Percentiles rank a stretch among this genome's conserved stretches.
phyloP scores from a whole-genome alignment of 768 basidiomycete genomes.

The Boletus pseudopeckii region DNA sequence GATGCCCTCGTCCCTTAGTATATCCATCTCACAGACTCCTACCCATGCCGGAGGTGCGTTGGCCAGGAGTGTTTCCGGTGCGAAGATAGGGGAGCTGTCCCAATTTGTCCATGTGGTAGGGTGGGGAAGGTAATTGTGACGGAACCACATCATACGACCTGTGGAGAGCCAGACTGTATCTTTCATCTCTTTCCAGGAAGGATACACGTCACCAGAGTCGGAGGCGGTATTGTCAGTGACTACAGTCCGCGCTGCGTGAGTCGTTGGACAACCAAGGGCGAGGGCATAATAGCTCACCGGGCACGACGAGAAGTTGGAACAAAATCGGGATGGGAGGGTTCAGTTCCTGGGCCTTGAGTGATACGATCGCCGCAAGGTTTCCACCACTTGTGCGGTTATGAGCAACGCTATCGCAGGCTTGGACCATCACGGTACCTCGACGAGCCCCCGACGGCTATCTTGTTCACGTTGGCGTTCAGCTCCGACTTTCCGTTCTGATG shows the following conservation, averaged over 20 bases:
- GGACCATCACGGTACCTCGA: slow-evolving; percentile 46
- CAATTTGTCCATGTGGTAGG: slow-evolving; percentile 55
- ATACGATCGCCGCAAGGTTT: slow-evolving; percentile 62
- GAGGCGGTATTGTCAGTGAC: slow-evolving; percentile 70
- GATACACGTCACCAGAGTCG: slow-evolving; percentile 33
- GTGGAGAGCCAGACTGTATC: slow-evolving; percentile 58
- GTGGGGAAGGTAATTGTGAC: slow-evolving; percentile 62
- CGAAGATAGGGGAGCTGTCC: slow-evolving; percentile 71
- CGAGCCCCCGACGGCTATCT: slow-evolving; percentile 67
- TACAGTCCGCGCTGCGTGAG: not conserved
- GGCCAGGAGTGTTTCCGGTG: slow-evolving; percentile 50
- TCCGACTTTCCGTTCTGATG: slow-evolving; percentile 41
- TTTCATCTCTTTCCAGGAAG: slow-evolving; percentile 55
- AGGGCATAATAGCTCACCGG: slow-evolving; percentile 30
- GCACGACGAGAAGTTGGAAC: slow-evolving; percentile 69
- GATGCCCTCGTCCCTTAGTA: slow-evolving; percentile 63
- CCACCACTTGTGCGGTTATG: slow-evolving; percentile 47
- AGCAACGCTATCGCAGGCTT: not conserved
- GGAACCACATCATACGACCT: slow-evolving; percentile 70
- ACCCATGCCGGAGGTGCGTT: slow-evolving; percentile 60
- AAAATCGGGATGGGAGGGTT: slow-evolving; percentile 50
- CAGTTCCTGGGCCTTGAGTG: slow-evolving; percentile 55
- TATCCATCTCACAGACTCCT: slow-evolving; percentile 61
- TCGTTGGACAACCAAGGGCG: not conserved
- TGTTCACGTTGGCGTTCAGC: slow-evolving; percentile 47